A percentile compares a stretch with the other conserved stretches of the same genome.
phyloP scores from a whole-genome alignment of 352 stramenopile genomes.

The Globisporangium polare region DNA sequence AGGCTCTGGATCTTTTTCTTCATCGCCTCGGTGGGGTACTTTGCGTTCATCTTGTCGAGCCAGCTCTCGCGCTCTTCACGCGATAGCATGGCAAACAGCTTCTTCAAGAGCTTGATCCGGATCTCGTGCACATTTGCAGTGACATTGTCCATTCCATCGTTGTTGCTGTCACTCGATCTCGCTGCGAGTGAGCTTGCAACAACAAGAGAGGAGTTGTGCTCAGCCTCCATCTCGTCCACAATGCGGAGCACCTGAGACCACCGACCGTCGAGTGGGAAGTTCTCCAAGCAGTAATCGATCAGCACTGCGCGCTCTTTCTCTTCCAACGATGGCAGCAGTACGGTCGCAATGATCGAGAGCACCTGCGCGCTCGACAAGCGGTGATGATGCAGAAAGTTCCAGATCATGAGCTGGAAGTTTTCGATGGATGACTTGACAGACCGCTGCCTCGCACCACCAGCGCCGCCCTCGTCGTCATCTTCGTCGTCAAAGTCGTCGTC shows the following conservation, averaged over 20 bases:
- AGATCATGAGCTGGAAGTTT: constrained; percentile 54
- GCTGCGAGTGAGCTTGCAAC: not conserved
- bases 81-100: constrained; percentile 50
- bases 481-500: constrained; percentile 21
- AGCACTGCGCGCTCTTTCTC: constrained; percentile 38
- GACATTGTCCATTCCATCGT: not conserved
- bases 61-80: constrained; percentile 42
- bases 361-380: constrained; percentile 42
- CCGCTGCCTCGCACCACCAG: not conserved
- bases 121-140: constrained; percentile 24
- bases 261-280: constrained; percentile 25
- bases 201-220: not conserved
- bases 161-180: constrained; percentile 2
- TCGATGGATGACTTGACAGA: constrained; percentile 28
- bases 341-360: constrained; percentile 33
- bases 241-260: constrained; percentile 45
- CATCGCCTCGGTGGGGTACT: constrained; percentile 36
- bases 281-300: constrained; percentile 37
- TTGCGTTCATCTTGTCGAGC: constrained; percentile 48
- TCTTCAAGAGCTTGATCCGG: constrained; percentile 48
- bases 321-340: constrained; percentile 42
- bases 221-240: constrained; percentile 35
- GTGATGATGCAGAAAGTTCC: constrained; percentile 57
- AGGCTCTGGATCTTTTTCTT: constrained; percentile 24
- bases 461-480: constrained; percentile 10